phyloP scores from a whole-genome alignment of 306 rosid species.

The Neltuma alba region DNA sequence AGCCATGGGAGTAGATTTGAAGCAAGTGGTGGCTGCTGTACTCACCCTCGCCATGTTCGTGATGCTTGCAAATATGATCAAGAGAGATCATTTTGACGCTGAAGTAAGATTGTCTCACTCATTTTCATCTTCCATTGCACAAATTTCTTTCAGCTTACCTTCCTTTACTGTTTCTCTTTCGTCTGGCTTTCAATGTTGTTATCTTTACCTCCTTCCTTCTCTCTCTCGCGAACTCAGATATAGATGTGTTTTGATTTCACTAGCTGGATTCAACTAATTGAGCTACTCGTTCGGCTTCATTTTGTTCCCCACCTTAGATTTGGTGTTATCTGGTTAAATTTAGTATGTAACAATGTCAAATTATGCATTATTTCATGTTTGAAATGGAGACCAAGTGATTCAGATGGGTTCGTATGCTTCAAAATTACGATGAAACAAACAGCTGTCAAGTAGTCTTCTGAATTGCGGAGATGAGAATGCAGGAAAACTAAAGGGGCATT shows the following conservation, averaged over 20 bases:
- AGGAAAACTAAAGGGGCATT: not conserved
- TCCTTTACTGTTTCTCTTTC: not conserved
- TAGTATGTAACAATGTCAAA: no score
- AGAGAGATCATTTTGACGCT: conserved; percentile 81
- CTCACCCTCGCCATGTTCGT: conserved; percentile 82
- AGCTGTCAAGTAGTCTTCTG: not conserved
- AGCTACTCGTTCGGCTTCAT: not conserved
- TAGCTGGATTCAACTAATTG: not conserved
- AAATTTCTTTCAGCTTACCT: not conserved
- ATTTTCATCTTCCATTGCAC: not conserved
- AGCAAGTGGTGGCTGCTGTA: conserved; percentile 83
- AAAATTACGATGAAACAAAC: not conserved
- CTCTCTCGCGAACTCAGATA: not conserved
- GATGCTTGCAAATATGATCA: conserved; percentile 90
- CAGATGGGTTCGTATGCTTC: not conserved
- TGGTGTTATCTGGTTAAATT: no score
- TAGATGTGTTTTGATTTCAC: not conserved
- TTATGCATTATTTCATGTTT: not conserved
- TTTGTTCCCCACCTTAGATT: no score
- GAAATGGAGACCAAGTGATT: not conserved
- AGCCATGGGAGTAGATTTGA: conserved; percentile 80
- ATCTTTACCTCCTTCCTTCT: not conserved
- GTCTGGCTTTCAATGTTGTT: not conserved
- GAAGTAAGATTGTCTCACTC: conserved; percentile 39
- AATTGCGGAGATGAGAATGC: not conserved